A percentile compares a stretch with the other conserved stretches of the same genome.
Conservation (phyloP, 352 stramenopile species). For the Globisporangium takayamanum region DNA sequence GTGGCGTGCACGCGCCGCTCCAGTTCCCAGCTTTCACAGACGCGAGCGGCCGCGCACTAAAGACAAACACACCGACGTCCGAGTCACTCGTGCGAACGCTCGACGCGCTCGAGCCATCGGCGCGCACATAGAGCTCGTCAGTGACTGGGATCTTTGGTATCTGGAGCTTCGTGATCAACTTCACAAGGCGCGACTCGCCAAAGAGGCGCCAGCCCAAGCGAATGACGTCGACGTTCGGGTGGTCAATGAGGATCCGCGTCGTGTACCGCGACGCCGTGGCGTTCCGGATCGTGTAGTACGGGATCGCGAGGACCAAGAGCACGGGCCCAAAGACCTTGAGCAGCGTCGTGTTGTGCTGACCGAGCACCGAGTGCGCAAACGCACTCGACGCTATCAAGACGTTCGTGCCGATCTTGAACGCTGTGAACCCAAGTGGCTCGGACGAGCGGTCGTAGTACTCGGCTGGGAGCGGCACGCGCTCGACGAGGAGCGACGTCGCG, state of each 20-base stretch:
- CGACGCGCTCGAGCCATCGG: slow-evolving; percentile 29
- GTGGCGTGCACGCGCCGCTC: slow-evolving; percentile 37
- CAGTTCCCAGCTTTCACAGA: slow-evolving; percentile 67
- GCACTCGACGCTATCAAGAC: slow-evolving; percentile 71
- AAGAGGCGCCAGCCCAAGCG: slow-evolving; percentile 81
- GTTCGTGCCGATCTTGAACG: slow-evolving; percentile 80
- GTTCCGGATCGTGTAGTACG: slow-evolving; percentile 80
- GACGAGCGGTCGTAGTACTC: slow-evolving; percentile 84
- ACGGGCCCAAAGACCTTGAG: slow-evolving; percentile 47
- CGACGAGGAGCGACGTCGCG: slow-evolving; percentile 68
- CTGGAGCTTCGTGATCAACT: slow-evolving; percentile 55
- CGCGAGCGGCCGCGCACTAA: slow-evolving; percentile 55
- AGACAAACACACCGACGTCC: slow-evolving; percentile 71
- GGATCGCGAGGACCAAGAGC: slow-evolving; percentile 62
- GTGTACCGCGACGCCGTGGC: slow-evolving; percentile 64
- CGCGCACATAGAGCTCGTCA: slow-evolving; percentile 54
- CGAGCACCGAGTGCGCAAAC: slow-evolving; percentile 70
- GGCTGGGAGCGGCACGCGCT: slow-evolving; percentile 69
- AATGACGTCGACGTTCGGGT: slow-evolving; percentile 80
- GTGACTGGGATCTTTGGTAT: slow-evolving; percentile 58
- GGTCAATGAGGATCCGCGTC: slow-evolving; percentile 74
- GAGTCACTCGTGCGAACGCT: slow-evolving; percentile 28
- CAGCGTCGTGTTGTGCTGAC: slow-evolving; percentile 54
- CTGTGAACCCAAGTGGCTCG: slow-evolving; percentile 69
- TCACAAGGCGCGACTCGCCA: slow-evolving; percentile 71